Base-by-base conservation (phyloP, 139 green algal species). In the Tetratostichococcus sp. region DNA sequence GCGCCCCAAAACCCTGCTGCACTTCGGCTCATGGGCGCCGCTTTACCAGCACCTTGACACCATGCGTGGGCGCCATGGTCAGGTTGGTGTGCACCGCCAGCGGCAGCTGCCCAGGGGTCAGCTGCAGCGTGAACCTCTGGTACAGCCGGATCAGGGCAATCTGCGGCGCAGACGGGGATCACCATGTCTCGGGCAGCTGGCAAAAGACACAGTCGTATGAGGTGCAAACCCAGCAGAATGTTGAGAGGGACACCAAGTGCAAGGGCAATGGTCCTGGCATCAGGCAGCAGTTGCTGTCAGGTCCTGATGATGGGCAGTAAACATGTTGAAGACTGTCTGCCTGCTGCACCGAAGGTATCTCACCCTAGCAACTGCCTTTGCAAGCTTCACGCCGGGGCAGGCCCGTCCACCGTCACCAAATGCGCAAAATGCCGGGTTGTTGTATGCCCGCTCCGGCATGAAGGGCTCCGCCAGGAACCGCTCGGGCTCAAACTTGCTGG, bases 361-460 rank as follows among this genome's bases (percentile, higher is more conserved):
- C 39, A 34, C 30, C 30, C 57, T 35, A 30, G 67, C 31, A 71
- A 57, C 19, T 31, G 23, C 67, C 30, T 25, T 35, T 35, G 80
- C 82, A 73, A 88, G 86, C 32, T 71, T 73, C 73, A 70, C 79
- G 23, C 82, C 85, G 16, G 86, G 67, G 62, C 85, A 90, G 74
- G 82, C 78, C 22, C 83, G 79, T 30, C 62, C 34, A 43, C 83
- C 50, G 19, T 62, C 50, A 26, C 50, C 50, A 26, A 62, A 62
- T 5, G 50, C 50, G 50, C 50, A 62, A 26, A 28, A 62, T 25
- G 50, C 50, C 19, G 50, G 17, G 11, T n/a, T 23, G 50, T 2
- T 26, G 19, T 8, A 50, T 50, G 39, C 39, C 39, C 39, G 39
- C 6, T 50, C 39, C 8, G 39, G 11, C 39, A 21, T 62, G 50